Percentiles rank a stretch among this genome's conserved stretches.
These are phyloP conservation scores for Alternaria longipes DNA, from an alignment of 2,329 filamentous ascomycete species.

Conservation along the genomic window DNA sequence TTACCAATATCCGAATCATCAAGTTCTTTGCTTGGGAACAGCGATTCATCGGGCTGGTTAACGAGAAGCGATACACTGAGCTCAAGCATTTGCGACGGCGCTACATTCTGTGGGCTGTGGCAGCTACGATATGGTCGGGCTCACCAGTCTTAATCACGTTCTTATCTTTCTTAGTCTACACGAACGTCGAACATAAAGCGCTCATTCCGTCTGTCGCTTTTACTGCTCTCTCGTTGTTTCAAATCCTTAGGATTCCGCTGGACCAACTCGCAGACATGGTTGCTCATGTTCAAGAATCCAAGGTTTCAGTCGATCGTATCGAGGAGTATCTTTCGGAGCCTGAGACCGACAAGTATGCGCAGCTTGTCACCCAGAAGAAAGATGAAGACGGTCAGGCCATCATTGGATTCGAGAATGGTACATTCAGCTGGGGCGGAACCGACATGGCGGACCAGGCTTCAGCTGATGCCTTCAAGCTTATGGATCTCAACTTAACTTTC, in stretches of 20 bases:
- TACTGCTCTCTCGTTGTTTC: conserved; percentile 94
- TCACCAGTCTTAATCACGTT: conserved; percentile 96
- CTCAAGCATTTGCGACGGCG: conserved; percentile 79
- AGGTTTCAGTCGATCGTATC: conserved; percentile 95
- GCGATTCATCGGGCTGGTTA: conserved; percentile 84
- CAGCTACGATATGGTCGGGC: conserved; percentile 95
- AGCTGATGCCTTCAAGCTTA: conserved; percentile 76
- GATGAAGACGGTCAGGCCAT: conserved; percentile 74
- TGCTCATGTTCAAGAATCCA: conserved; percentile 95
- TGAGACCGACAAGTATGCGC: conserved; percentile 94
- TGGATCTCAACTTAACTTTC: conserved; percentile 86
- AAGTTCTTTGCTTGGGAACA: conserved; percentile 99
- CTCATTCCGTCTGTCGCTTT: conserved; percentile 93
- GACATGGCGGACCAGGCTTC: conserved; percentile 63
- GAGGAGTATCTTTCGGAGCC: conserved; percentile 93
- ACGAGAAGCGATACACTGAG: conserved; percentile 85
- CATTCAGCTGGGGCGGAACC: conserved; percentile 84
- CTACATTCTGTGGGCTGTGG: conserved; percentile 90
- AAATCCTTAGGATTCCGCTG: conserved; percentile 88
- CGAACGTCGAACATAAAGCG: conserved; percentile 85
- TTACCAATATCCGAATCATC: conserved; percentile 98
- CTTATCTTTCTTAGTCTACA: conserved; percentile 94
- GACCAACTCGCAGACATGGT: conserved; percentile 99
- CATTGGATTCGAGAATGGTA: conserved; percentile 86
- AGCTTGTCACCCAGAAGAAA: conserved; percentile 75